Percentiles rank a stretch among this genome's conserved stretches.
phyloP scores from a whole-genome alignment of 495 filamentous ascomycete genomes.

The Usnea hakonensis region DNA sequence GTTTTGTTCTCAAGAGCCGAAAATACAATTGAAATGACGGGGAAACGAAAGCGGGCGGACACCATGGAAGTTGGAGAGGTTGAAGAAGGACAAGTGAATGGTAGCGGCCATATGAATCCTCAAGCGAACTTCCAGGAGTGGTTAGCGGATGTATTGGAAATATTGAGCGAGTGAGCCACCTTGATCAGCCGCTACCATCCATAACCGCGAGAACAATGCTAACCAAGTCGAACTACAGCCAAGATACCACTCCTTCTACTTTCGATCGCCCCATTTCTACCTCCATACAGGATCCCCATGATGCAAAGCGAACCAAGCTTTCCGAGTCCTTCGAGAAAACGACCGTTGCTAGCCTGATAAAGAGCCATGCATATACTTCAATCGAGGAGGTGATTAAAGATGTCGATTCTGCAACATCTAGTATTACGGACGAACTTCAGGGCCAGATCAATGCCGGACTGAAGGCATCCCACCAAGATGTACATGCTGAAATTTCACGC shows the following conservation, averaged over 20 bases:
- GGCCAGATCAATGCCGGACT: conserved; percentile 29
- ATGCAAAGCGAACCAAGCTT: conserved; percentile 42
- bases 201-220: not conserved
- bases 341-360: conserved; percentile 37
- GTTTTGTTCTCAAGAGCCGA: not conserved
- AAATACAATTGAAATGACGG: conserved; percentile 13
- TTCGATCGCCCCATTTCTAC: conserved; percentile 17
- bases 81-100: conserved; percentile 3
- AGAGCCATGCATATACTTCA: conserved; percentile 37
- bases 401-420: conserved; percentile 42
- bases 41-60: conserved; percentile 23
- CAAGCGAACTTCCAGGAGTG: conserved; percentile 16
- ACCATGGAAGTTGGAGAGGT: conserved; percentile 3
- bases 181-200: not conserved
- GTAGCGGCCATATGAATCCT: conserved; percentile 1
- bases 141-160: conserved; percentile 20
- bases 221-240: conserved; percentile 5
- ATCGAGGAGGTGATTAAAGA: conserved; percentile 44
- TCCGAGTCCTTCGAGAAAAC: conserved; percentile 35
- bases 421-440: conserved; percentile 39
- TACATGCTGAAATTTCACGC: conserved; percentile 25
- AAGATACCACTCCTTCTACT: conserved; percentile 22
- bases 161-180: conserved; percentile 20
- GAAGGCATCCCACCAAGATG: conserved; percentile 21
- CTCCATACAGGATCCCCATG: not conserved